Percentiles rank a stretch among this genome's conserved stretches.
Evolutionary conservation across 2,329 filamentous ascomycete species (phyloP).

Genomic region (Rachicladosporium sp.): DNA sequence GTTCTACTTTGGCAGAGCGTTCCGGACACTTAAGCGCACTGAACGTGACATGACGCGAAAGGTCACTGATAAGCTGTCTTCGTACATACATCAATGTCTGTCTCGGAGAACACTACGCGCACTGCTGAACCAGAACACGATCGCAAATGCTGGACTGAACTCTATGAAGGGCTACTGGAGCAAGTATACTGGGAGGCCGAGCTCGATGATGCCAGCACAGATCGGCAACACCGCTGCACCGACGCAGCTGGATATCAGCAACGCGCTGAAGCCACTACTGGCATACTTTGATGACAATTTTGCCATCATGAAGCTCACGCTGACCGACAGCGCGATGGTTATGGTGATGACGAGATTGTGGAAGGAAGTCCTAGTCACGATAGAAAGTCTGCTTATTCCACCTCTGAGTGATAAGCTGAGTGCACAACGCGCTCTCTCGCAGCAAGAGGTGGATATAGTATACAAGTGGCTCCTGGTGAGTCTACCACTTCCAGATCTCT

Average conservation of each 20-base stretch:
- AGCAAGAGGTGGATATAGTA: constrained; percentile 85
- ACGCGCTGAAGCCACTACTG: constrained; percentile 73
- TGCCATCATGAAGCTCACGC: constrained; percentile 93
- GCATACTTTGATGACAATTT: constrained; percentile 98
- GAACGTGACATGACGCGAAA: constrained; percentile 97
- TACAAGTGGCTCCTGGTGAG: constrained; percentile 73
- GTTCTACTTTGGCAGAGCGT: constrained; percentile 96
- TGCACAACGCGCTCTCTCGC: constrained; percentile 65
- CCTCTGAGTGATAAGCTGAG: constrained; percentile 92
- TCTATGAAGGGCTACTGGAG: constrained; percentile 53
- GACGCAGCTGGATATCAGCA: constrained; percentile 62
- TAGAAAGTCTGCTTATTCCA: constrained; percentile 81
- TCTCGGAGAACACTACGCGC: constrained; percentile 68
- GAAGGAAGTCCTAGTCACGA: constrained; percentile 91
- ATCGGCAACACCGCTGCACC: constrained; percentile 23
- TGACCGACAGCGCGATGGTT: constrained; percentile 92
- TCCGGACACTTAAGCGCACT: constrained; percentile 85
- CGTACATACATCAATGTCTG: constrained; percentile 82
- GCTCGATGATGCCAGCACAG: constrained; percentile 10
- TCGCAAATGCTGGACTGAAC: constrained; percentile 41
- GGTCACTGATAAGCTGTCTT: constrained; percentile 94
- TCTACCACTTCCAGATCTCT: background rate
- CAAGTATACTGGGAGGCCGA: constrained; percentile 26
- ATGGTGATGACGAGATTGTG: constrained; percentile 96
- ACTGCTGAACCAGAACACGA: constrained; percentile 59